Conservation (phyloP, 1,284 basidiomycete species). For the Albatrellus sp. region DNA sequence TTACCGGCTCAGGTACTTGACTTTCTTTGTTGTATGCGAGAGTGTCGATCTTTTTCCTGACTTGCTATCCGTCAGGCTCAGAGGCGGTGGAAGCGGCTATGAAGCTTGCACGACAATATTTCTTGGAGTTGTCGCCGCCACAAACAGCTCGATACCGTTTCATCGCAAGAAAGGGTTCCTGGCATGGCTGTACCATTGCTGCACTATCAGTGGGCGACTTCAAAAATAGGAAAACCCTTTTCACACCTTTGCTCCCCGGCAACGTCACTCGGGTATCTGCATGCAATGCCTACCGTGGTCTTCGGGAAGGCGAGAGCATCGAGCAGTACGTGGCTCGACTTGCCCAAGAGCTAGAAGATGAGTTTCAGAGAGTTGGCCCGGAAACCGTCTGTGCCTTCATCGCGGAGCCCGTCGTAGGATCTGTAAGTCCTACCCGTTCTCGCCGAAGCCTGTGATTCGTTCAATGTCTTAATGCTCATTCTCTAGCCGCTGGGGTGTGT, state of each 20-base stretch:
- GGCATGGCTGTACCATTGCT: constrained; percentile 74
- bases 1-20: constrained; percentile 54
- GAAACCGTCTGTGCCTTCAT: too few species aligned
- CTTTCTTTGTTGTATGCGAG: background rate
- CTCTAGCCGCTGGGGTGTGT: too few species aligned
- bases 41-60: background rate
- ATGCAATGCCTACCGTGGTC: constrained; percentile 74
- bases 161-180: constrained; percentile 70
- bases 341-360: constrained; percentile 69
- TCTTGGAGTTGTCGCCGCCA: constrained; percentile 53
- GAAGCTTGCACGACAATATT: constrained; percentile 61
- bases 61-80: constrained; percentile 36
- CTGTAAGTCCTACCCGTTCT: constrained; percentile 32
- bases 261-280: constrained; percentile 76
- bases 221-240: constrained; percentile 53
- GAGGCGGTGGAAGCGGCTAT: constrained; percentile 78
- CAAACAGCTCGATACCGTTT: constrained; percentile 65
- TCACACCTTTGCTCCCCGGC: constrained; percentile 47
- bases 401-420: too few species aligned
- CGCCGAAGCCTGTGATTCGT: background rate
- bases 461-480: background rate
- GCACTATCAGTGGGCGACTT: constrained; percentile 59
- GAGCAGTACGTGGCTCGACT: constrained; percentile 68
- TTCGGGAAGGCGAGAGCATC: constrained; percentile 55
- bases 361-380: constrained; percentile 70